phyloP scores from a whole-genome alignment of 139 green algal species.

The Chlamydomonas asymmetrica region DNA sequence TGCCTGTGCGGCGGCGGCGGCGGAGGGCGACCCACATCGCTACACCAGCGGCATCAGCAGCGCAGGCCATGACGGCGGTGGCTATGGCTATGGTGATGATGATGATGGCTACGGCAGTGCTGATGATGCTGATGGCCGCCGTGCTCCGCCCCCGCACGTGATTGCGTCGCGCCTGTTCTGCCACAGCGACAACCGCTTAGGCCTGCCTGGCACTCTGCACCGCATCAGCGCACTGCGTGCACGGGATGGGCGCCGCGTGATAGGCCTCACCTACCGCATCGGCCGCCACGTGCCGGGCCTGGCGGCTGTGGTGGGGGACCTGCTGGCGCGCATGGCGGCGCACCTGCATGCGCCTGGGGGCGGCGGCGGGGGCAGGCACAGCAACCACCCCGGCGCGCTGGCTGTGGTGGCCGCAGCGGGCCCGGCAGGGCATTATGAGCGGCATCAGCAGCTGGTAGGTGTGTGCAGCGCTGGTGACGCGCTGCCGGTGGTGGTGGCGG shows the following conservation, averaged over 20 bases:
- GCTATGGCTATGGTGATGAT: constrained; percentile 48
- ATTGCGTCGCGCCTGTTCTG: constrained; percentile 36
- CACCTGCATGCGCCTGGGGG: too few species aligned
- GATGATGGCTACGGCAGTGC: constrained; percentile 32
- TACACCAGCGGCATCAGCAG: too few species aligned
- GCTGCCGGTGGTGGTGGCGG: too few species aligned
- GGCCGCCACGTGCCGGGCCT: constrained; percentile 62
- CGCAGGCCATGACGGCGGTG: constrained; percentile 40
- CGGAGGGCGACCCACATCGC: too few species aligned
- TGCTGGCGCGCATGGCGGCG: too few species aligned
- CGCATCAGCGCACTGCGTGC: constrained; percentile 67
- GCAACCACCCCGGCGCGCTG: constrained; percentile 36
- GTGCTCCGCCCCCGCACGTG: background rate
- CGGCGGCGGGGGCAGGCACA: too few species aligned
- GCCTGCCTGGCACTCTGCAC: constrained; percentile 71
- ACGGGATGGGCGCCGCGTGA: constrained; percentile 51
- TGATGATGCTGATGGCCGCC: background rate
- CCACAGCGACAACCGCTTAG: constrained; percentile 59
- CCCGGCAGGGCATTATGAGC: constrained; percentile 4
- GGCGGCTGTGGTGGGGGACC: constrained; percentile 61
- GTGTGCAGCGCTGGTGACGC: too few species aligned
- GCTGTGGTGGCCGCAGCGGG: constrained; percentile 47
- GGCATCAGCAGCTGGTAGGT: too few species aligned
- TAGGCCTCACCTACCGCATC: constrained; percentile 74
- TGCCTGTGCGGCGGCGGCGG: too few species aligned